Evolutionary conservation across 2,329 filamentous ascomycete species (phyloP).

Genomic region (Phyllosticta capitalensis): DNA sequence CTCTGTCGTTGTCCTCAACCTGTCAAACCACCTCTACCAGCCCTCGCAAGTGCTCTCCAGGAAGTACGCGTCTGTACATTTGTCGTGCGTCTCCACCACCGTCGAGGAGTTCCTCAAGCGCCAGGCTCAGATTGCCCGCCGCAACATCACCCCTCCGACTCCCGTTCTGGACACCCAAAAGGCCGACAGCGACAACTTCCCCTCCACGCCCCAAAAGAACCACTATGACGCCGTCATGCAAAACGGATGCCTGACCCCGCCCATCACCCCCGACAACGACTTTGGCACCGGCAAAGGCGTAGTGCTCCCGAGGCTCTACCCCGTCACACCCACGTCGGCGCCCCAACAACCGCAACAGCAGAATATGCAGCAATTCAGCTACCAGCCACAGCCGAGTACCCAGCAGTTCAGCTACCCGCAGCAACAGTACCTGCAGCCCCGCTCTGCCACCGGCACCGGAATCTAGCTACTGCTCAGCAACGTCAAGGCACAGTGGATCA

Average conservation of each 20-base stretch:
- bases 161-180: slow-evolving; percentile 49
- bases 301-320: slow-evolving; percentile 21
- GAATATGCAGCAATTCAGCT: slow-evolving; percentile 22
- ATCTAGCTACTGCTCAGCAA: background rate
- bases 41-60: slow-evolving; percentile 58
- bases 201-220: slow-evolving; percentile 71
- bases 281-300: slow-evolving; percentile 22
- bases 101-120: slow-evolving; percentile 59
- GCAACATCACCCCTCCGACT: slow-evolving; percentile 39
- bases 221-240: slow-evolving; percentile 54
- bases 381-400: slow-evolving; percentile 20
- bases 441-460: slow-evolving; percentile 15
- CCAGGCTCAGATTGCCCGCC: slow-evolving; percentile 45
- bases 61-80: slow-evolving; percentile 59
- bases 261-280: slow-evolving; percentile 66
- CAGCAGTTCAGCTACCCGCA: slow-evolving; percentile 22
- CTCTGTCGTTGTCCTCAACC: slow-evolving; percentile 53
- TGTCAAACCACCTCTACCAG: slow-evolving; percentile 56
- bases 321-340: slow-evolving; percentile 25
- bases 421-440: slow-evolving; percentile 26
- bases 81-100: slow-evolving; percentile 54
- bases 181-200: slow-evolving; percentile 38
- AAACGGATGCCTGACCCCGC: slow-evolving; percentile 73
- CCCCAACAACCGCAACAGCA: slow-evolving; percentile 21
- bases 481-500: background rate